Evolutionary conservation across 2,329 filamentous ascomycete species (phyloP), one percentile per base, ranked within the genome.

Genomic region (Fusarium tuaranense): DNA sequence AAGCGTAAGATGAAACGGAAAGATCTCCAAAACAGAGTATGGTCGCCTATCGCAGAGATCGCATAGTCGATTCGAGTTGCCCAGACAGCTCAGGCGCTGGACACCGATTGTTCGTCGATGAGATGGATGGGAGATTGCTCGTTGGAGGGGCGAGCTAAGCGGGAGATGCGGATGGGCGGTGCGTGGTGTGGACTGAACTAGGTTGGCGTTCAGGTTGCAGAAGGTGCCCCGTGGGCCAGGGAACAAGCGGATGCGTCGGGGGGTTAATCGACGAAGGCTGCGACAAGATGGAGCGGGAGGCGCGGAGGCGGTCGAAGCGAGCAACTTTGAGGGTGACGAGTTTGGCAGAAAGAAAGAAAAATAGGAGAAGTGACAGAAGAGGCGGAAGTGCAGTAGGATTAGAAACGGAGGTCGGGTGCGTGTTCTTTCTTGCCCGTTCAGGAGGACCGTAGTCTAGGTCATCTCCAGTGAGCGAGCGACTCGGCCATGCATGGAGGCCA

Each of bases 61-160:
- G 79, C 81, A 82, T 82, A 82, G 78, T 81, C 78, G 75, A 63
- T 63, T 73, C 64, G 69, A 63, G 60, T 71, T 73, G 74, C 70
- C 68, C 78, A 76, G 67, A 71, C 71, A 68, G 78, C 76, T 79
- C 71, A 77, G 55, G 73, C 73, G 75, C 73, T 76, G 74, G 76
- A 74, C 76, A 79, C 80, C 72, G 76, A 78, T 71, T 70, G 74
- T 73, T 72, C 65, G 76, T 75, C 70, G 69, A 77, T 74, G 69
- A 67, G 48, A 53, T 53, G 48, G 72, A 70, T 67, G 65, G 67
- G 69, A 74, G 70, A 73, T 75, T 76, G 68, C 65, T 76, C 62
- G 64, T 71, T 78, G 72, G 78, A 78, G 78, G 78, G 78, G 71
- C 74, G 70, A 76, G 70, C 69, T 68, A 70, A 65, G 66, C 70